Evolutionary conservation across 1,284 basidiomycete genomes (phyloP).

Genomic region (Sporisorium reilianum): DNA sequence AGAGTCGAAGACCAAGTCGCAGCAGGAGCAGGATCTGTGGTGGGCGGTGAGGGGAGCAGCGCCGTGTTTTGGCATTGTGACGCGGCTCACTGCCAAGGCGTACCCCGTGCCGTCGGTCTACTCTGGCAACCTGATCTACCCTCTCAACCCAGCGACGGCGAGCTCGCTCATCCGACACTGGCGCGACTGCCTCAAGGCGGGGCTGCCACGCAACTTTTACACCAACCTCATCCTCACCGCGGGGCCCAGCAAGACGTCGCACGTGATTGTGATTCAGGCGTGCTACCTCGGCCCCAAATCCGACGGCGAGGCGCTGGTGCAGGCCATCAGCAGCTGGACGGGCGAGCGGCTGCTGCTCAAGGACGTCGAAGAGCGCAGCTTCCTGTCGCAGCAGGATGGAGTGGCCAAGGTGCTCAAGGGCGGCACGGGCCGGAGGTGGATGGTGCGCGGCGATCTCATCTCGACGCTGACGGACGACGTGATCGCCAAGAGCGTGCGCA

Average conservation of each 20-base stretch:
- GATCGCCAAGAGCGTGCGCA: constrained; percentile 82
- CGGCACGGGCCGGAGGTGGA: constrained; percentile 73
- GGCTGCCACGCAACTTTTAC: constrained; percentile 80
- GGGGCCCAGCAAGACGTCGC: constrained; percentile 72
- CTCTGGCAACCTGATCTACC: constrained; percentile 88
- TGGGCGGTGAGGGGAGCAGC: constrained; percentile 90
- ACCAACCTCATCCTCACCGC: constrained; percentile 89
- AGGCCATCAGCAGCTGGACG: constrained; percentile 86
- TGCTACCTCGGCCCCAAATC: constrained; percentile 81
- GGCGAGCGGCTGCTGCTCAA: constrained; percentile 80
- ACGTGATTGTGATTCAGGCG: constrained; percentile 85
- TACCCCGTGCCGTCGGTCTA: constrained; percentile 88
- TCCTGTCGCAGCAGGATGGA: constrained; percentile 87
- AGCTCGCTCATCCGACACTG: constrained; percentile 89
- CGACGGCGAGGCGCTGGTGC: constrained; percentile 81
- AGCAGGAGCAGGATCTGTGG: constrained; percentile 75
- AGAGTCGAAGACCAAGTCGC: constrained; percentile 42
- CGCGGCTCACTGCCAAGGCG: constrained; percentile 84
- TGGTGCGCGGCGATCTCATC: constrained; percentile 71
- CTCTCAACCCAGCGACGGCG: constrained; percentile 84
- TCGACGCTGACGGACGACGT: constrained; percentile 84
- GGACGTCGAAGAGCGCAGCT: constrained; percentile 88
- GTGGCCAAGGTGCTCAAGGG: constrained; percentile 87
- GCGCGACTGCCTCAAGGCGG: constrained; percentile 87
- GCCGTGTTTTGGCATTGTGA: constrained; percentile 84